These are phyloP conservation scores for Talaromyces sp. DNA, from an alignment of 2,329 filamentous ascomycete genomes.

Conservation along the genomic window DNA sequence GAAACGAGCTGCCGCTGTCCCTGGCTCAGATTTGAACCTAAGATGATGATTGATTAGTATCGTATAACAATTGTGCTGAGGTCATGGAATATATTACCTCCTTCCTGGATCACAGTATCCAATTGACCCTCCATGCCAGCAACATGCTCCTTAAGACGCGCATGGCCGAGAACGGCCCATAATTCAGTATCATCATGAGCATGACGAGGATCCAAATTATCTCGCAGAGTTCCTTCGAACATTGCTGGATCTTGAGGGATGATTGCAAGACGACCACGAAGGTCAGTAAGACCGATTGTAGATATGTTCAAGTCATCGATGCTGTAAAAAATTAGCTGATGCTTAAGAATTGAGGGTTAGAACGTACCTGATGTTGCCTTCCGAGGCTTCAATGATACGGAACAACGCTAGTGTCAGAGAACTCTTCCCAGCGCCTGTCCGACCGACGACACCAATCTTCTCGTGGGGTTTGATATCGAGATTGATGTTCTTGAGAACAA, in stretches of 20 bases:
- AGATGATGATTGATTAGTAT: neutral
- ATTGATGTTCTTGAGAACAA: conserved; percentile 89
- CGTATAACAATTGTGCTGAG: neutral
- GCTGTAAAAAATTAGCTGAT: conserved; percentile 39
- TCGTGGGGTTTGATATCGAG: conserved; percentile 92
- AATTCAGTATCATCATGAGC: conserved; percentile 95
- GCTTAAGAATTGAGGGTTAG: neutral
- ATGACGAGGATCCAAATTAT: conserved; percentile 92
- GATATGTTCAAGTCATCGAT: conserved; percentile 90
- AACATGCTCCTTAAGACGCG: conserved; percentile 87
- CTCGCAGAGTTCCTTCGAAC: conserved; percentile 87
- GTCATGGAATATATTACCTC: conserved; percentile 61
- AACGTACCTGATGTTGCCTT: conserved; percentile 65
- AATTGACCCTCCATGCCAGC: conserved; percentile 81
- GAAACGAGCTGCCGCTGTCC: conserved; percentile 94
- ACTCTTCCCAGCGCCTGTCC: conserved; percentile 93
- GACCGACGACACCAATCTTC: conserved; percentile 95
- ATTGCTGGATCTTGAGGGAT: conserved; percentile 97
- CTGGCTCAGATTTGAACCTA: conserved; percentile 90
- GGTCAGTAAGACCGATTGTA: conserved; percentile 81
- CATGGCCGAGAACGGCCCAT: conserved; percentile 94
- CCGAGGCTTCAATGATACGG: conserved; percentile 84
- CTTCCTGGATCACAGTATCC: conserved; percentile 88
- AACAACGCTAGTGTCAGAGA: conserved; percentile 90
- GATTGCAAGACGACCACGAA: conserved; percentile 85